These are phyloP conservation scores for Aspergillus quadricinctus DNA, from an alignment of 2,329 filamentous ascomycete genomes.

Conservation along the genomic window DNA sequence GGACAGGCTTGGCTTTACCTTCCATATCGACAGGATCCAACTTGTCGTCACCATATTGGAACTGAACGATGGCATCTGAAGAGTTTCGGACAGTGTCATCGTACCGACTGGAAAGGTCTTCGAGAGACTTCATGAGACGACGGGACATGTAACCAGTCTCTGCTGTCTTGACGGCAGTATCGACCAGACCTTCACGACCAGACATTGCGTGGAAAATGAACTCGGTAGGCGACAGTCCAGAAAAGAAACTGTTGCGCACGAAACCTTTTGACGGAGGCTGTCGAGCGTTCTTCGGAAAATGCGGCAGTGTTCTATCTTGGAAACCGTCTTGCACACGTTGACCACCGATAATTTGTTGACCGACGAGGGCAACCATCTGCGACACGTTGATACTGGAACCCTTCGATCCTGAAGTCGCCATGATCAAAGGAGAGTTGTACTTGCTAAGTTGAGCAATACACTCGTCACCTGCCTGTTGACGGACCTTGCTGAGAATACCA, in stretches of 20 bases:
- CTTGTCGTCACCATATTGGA: constrained; percentile 94
- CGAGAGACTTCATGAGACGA: constrained; percentile 93
- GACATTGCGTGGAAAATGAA: constrained; percentile 99
- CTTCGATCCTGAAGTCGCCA: constrained; percentile 97
- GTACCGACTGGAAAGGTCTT: constrained; percentile 90
- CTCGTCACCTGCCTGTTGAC: constrained; percentile 83
- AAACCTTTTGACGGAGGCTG: constrained; percentile 96
- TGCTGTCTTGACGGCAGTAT: constrained; percentile 97
- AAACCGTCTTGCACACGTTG: constrained; percentile 93
- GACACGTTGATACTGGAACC: constrained; percentile 97
- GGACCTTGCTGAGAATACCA: constrained; percentile 85
- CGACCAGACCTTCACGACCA: constrained; percentile 94
- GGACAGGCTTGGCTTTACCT: constrained; percentile 82
- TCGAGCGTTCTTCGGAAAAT: constrained; percentile 89
- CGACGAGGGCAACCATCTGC: constrained; percentile 96
- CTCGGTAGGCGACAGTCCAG: constrained; percentile 81
- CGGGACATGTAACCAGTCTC: constrained; percentile 99
- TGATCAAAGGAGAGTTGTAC: constrained; percentile 89
- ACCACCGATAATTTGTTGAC: constrained; percentile 95
- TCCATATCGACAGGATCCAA: constrained; percentile 98
- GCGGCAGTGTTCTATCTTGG: constrained; percentile 88
- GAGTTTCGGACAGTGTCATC: constrained; percentile 94
- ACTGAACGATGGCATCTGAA: constrained; percentile 83
- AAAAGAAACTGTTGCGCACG: constrained; percentile 95
- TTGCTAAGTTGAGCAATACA: constrained; percentile 87